Conservation (phyloP, 768 basidiomycete species). For the Xerocomus brunneocitrinus region DNA sequence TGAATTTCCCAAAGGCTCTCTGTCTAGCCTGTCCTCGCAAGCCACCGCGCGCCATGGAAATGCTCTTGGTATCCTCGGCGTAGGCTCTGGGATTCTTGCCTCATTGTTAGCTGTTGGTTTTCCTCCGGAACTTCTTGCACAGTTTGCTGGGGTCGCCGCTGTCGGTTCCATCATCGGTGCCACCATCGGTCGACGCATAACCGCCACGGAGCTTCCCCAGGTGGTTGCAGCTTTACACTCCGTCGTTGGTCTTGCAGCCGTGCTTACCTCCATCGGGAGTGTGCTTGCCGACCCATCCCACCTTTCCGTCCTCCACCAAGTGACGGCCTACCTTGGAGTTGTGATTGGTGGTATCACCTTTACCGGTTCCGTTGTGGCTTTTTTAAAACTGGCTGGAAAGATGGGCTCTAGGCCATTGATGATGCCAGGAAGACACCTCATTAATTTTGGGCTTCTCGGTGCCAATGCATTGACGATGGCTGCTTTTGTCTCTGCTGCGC, state of each 20-base stretch:
- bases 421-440: constrained; percentile 72
- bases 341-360: constrained; percentile 88
- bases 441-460: constrained; percentile 69
- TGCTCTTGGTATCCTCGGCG: constrained; percentile 81
- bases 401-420: constrained; percentile 72
- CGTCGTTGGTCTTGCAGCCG: constrained; percentile 86
- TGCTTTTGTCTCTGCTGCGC: constrained; percentile 68
- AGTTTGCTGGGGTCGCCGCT: constrained; percentile 73
- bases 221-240: constrained; percentile 80
- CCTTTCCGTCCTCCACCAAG: constrained; percentile 66
- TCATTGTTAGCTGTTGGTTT: constrained; percentile 84
- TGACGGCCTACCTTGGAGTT: constrained; percentile 83
- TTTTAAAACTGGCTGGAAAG: constrained; percentile 79
- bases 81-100: constrained; percentile 73
- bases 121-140: constrained; percentile 63
- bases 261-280: constrained; percentile 79
- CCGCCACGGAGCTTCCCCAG: constrained; percentile 85
- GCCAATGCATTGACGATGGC: constrained; percentile 71
- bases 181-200: constrained; percentile 76
- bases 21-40: constrained; percentile 77
- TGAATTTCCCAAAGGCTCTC: constrained; percentile 46
- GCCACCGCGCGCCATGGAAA: constrained; percentile 85
- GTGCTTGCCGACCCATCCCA: constrained; percentile 71
- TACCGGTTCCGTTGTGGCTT: constrained; percentile 86
- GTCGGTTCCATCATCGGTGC: constrained; percentile 70